Percentiles rank a stretch among this genome's conserved stretches.
Evolutionary conservation across 2,329 filamentous ascomycete genomes (phyloP).

Genomic region (Podosphaera xanthii): DNA sequence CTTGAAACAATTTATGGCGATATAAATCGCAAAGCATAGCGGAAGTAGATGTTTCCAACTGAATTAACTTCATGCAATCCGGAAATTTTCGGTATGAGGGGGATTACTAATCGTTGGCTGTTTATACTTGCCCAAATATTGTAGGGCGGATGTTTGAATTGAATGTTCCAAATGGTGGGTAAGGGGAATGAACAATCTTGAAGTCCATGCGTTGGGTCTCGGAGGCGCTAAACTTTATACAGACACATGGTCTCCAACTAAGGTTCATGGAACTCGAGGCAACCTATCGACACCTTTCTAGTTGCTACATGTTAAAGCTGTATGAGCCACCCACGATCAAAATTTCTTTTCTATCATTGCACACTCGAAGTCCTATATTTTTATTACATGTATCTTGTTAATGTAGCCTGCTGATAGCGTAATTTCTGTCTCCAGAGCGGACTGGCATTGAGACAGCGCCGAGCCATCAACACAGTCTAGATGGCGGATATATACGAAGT

Average conservation of each 20-base stretch:
- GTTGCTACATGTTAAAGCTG: neutral
- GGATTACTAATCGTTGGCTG: neutral
- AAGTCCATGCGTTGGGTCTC: neutral
- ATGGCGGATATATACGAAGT: slow-evolving; percentile 95
- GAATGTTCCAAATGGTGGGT: neutral
- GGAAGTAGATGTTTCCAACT: no score
- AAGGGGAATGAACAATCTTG: neutral
- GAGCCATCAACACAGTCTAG: slow-evolving; percentile 8
- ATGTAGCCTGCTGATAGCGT: slow-evolving; percentile 10
- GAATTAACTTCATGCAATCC: no score
- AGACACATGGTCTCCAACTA: neutral
- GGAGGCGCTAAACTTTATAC: neutral
- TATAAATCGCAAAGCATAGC: no score
- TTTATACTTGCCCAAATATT: neutral
- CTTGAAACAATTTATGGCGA: no score
- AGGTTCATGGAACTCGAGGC: no score
- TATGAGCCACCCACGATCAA: neutral
- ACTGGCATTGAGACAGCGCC: slow-evolving; percentile 4
- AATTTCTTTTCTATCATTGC: neutral
- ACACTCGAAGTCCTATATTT: neutral
- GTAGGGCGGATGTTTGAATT: neutral
- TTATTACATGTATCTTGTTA: slow-evolving; percentile 3
- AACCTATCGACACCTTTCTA: neutral
- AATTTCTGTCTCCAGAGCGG: slow-evolving; percentile 7
- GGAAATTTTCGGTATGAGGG: no score